phyloP scores from a whole-genome alignment of 2,329 filamentous ascomycete species.

The Monosporascus sp. region DNA sequence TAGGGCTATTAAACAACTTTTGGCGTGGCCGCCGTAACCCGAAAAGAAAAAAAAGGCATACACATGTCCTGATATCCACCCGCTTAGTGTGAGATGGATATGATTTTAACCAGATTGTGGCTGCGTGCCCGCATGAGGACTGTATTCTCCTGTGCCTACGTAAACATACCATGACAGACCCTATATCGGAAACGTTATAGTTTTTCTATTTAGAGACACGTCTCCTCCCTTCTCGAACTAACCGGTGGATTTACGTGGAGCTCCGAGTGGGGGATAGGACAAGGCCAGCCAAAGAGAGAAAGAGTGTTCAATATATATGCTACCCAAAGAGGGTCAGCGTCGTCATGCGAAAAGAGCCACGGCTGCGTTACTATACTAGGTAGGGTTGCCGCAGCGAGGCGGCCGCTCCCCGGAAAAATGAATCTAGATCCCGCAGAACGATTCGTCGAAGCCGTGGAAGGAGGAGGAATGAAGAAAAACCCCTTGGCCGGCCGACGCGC shows the following conservation, averaged over 20 bases:
- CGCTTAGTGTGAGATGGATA: no score
- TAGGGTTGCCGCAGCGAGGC: background rate
- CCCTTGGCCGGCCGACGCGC: slow-evolving; percentile 1
- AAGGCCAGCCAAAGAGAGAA: slow-evolving; percentile 30
- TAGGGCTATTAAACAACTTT: no score
- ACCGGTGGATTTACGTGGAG: slow-evolving; percentile 21
- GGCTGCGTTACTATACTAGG: background rate
- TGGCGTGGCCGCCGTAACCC: no score
- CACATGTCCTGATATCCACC: no score
- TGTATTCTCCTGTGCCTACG: no score
- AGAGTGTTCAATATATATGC: slow-evolving; percentile 32
- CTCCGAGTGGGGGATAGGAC: slow-evolving; percentile 20
- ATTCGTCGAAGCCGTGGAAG: slow-evolving; percentile 33
- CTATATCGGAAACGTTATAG: no score
- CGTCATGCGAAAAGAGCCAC: slow-evolving; percentile 35
- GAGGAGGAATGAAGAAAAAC: slow-evolving; percentile 5
- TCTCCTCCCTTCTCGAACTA: background rate
- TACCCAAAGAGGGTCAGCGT: slow-evolving; percentile 35
- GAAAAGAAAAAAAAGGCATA: no score
- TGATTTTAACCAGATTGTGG: no score
- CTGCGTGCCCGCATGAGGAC: no score
- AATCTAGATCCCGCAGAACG: slow-evolving; percentile 32
- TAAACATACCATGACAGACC: no score
- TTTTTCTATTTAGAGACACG: background rate
- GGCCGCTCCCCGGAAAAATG: no score